A percentile compares a stretch with the other conserved stretches of the same genome.
Conservation (phyloP, 2,329 filamentous ascomycete species). For the Exophiala sp. region DNA sequence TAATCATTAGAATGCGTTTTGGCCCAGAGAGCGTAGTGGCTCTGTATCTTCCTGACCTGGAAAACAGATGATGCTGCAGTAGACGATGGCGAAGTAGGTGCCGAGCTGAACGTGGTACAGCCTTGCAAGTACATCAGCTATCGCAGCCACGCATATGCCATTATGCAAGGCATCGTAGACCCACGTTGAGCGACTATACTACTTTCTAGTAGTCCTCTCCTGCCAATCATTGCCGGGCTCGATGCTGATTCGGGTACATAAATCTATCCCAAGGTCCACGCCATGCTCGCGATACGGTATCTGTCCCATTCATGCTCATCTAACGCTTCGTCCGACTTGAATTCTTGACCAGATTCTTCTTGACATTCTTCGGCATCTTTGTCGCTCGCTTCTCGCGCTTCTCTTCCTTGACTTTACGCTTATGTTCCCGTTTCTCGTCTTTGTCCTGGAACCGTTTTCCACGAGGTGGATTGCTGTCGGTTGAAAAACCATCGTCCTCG, state of each 20-base stretch:
- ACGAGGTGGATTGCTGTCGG: constrained; percentile 52
- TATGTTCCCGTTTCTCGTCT: constrained; percentile 81
- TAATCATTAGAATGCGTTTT: not conserved
- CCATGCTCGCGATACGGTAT: no score
- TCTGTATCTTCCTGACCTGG: no score
- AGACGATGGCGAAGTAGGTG: no score
- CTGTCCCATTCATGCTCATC: not conserved
- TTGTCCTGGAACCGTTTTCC: constrained; percentile 88
- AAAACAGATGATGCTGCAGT: no score
- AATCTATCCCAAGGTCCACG: no score
- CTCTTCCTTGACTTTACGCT: constrained; percentile 86
- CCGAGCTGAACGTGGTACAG: no score
- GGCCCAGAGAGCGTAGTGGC: not conserved
- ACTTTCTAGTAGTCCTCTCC: no score
- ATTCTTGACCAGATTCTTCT: constrained; percentile 74
- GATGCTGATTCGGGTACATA: not conserved
- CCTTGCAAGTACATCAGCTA: no score
- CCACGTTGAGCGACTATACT: no score
- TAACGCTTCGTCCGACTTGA: constrained; percentile 54
- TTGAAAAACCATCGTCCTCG: constrained; percentile 32
- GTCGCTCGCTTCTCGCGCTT: constrained; percentile 88
- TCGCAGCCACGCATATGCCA: no score
- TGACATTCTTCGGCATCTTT: constrained; percentile 94
- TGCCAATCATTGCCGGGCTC: not conserved
- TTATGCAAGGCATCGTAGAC: no score